These are phyloP conservation scores for Mycena polygramma DNA, from an alignment of 768 basidiomycete species.

Conservation along the genomic window DNA sequence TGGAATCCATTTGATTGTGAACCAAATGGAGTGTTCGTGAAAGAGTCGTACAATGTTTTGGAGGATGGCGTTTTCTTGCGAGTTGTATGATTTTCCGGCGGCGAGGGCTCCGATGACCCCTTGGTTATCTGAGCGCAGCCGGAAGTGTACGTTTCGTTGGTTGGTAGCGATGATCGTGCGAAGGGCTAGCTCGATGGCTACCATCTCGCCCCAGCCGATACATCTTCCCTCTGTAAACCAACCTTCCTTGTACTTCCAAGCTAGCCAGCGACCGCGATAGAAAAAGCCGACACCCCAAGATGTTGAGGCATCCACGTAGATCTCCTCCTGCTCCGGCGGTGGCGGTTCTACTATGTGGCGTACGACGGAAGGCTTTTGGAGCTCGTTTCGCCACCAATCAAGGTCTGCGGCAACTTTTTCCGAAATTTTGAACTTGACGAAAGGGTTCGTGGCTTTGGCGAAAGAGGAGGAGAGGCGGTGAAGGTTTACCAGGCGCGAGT, in stretches of 20 bases:
- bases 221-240: slow-evolving; percentile 46
- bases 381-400: neutral
- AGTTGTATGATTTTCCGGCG: slow-evolving; percentile 39
- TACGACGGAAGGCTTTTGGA: neutral
- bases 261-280: slow-evolving; percentile 49
- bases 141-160: slow-evolving; percentile 41
- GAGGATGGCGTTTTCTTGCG: slow-evolving; percentile 46
- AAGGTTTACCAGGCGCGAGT: neutral
- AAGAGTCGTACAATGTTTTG: slow-evolving; percentile 43
- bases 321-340: slow-evolving; percentile 22
- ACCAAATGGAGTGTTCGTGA: slow-evolving; percentile 37
- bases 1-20: slow-evolving; percentile 47
- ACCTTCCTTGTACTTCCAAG: slow-evolving; percentile 52
- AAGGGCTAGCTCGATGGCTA: slow-evolving; percentile 57
- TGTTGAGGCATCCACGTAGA: no score
- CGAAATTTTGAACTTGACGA: neutral
- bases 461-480: neutral
- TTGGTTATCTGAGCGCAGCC: slow-evolving; percentile 56
- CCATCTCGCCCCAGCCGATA: slow-evolving; percentile 61
- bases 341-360: slow-evolving; percentile 31
- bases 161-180: slow-evolving; percentile 45
- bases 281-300: slow-evolving; percentile 63
- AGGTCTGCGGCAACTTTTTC: neutral
- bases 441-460: neutral
- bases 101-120: slow-evolving; percentile 53